Base-by-base conservation (phyloP, 176 grass and related monocot species). In the Urochloa ruziziensis region DNA sequence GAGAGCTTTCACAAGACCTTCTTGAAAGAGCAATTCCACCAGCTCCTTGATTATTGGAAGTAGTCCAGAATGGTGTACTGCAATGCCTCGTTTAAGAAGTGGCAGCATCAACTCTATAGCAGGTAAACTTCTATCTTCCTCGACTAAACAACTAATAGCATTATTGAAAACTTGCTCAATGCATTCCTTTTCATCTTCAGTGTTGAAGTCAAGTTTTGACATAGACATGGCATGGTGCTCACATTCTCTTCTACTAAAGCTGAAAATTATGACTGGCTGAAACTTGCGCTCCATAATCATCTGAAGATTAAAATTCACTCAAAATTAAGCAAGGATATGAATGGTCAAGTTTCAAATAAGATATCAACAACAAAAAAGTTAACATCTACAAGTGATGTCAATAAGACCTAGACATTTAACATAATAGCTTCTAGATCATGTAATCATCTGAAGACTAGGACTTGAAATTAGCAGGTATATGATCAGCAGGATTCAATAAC, bases 251-350 rank as follows among this genome's bases (percentile, higher is more conserved):
- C 96, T 95, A 86, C 96, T 98, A 81, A 98, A 98, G 75, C 96
- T 95, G 84, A 98, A 98, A 88, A 98, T 88, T 80, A 94, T 98
- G 70, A 95, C 96, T 32, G 96, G 96, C 81, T 99, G 93, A 85
- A 96, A 99, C 78, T 96, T 94, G 73, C 89, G 90, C 84, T 99
- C 93, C 96, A 99, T 99, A 77, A 99, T 96, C 96, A 99, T 99
- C 96, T 98, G 87, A 39, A 94, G 17, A 62, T 77, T 62, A 84
- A 49, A 4, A 83, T 46, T 58, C 33, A 63, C 67, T 32, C 2
- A 46, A 63, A 59, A 77, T 82, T 90, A 82, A 78, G 59, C 8
- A 90, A 21, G 39, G 34, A 84, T 71, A 62, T 27, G 74, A 42
- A 56, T 33, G 74, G n/a, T 13, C 29, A 2, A 39, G 56, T 53